Evolutionary conservation across 2,329 filamentous ascomycete species (phyloP).

Genomic region (Mollisiaceae sp.): DNA sequence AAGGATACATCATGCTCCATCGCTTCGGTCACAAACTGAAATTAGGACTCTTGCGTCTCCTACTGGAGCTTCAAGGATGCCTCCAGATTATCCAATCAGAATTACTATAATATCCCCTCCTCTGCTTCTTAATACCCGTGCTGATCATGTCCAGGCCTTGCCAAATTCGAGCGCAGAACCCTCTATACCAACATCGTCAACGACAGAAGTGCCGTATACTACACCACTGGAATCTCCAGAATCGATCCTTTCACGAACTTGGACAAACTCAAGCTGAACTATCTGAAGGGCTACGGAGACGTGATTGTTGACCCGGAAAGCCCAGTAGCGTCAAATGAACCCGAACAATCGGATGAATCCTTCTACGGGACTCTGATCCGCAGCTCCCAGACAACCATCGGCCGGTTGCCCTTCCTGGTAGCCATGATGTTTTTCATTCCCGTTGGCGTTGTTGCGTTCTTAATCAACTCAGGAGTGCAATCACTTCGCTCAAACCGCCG

Average conservation of each 20-base stretch:
- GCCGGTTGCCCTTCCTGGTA: slow-evolving; percentile 64
- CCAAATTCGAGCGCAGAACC: slow-evolving; percentile 75
- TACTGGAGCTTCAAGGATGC: slow-evolving; percentile 7
- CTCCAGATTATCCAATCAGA: neutral
- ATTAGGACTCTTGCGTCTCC: slow-evolving; percentile 8
- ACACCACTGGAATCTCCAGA: slow-evolving; percentile 79
- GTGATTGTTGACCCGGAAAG: slow-evolving; percentile 74
- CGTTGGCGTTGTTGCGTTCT: slow-evolving; percentile 71
- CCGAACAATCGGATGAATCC: slow-evolving; percentile 37
- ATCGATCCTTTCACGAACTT: slow-evolving; percentile 78
- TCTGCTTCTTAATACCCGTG: neutral
- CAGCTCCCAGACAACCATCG: slow-evolving; percentile 41
- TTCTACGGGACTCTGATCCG: slow-evolving; percentile 36
- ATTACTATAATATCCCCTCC: slow-evolving; percentile 1
- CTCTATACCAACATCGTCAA: slow-evolving; percentile 89
- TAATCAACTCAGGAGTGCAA: slow-evolving; percentile 79
- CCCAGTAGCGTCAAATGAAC: slow-evolving; percentile 58
- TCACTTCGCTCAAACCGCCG: slow-evolving; percentile 75
- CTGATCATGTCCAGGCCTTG: slow-evolving; percentile 52
- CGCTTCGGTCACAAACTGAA: slow-evolving; percentile 8
- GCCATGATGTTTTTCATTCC: slow-evolving; percentile 75
- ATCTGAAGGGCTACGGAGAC: slow-evolving; percentile 72
- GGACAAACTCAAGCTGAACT: slow-evolving; percentile 72
- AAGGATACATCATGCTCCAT: neutral
- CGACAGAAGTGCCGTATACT: slow-evolving; percentile 81